These are phyloP conservation scores for Rubroboletus pulcherrimus DNA, from an alignment of 768 basidiomycete species.

Conservation along the genomic window DNA sequence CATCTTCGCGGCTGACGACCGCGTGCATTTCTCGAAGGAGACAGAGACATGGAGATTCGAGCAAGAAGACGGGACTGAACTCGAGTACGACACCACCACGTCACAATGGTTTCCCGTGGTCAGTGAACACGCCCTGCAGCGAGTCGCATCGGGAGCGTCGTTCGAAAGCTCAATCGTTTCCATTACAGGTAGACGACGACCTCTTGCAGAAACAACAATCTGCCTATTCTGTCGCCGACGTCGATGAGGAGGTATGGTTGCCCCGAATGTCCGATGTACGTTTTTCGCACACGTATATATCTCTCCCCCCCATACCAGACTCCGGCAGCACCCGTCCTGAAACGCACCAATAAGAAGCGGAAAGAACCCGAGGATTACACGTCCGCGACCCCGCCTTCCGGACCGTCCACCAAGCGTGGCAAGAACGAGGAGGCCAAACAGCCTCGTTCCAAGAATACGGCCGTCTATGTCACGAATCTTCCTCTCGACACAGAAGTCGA, in stretches of 20 bases:
- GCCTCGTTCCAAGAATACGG: slow-evolving; percentile 82
- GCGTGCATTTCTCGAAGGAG: slow-evolving; percentile 73
- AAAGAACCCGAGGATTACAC: slow-evolving; percentile 73
- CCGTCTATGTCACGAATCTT: slow-evolving; percentile 83
- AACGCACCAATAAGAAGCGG: slow-evolving; percentile 76
- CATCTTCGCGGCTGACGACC: slow-evolving; percentile 74
- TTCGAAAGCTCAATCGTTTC: neutral
- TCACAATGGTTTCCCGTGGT: slow-evolving; percentile 84
- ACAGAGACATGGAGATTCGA: slow-evolving; percentile 85
- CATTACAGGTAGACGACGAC: slow-evolving; percentile 77
- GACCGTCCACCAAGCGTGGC: slow-evolving; percentile 65
- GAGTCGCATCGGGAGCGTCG: neutral
- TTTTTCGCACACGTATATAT: slow-evolving; percentile 23
- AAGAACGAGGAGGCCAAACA: slow-evolving; percentile 52
- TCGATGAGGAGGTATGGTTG: slow-evolving; percentile 83
- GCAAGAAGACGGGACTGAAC: slow-evolving; percentile 83
- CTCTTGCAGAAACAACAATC: slow-evolving; percentile 87
- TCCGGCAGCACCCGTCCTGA: slow-evolving; percentile 83
- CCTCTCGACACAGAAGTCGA: slow-evolving; percentile 71
- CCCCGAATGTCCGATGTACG: slow-evolving; percentile 14
- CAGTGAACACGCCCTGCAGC: slow-evolving; percentile 28
- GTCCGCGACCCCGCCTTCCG: slow-evolving; percentile 45
- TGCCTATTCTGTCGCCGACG: slow-evolving; percentile 87
- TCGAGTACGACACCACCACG: slow-evolving; percentile 80
- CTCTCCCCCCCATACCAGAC: slow-evolving; percentile 44